Evolutionary conservation across 2,329 filamentous ascomycete species (phyloP), one percentile per base, ranked within the genome.

Genomic region (Fusarium sp.): DNA sequence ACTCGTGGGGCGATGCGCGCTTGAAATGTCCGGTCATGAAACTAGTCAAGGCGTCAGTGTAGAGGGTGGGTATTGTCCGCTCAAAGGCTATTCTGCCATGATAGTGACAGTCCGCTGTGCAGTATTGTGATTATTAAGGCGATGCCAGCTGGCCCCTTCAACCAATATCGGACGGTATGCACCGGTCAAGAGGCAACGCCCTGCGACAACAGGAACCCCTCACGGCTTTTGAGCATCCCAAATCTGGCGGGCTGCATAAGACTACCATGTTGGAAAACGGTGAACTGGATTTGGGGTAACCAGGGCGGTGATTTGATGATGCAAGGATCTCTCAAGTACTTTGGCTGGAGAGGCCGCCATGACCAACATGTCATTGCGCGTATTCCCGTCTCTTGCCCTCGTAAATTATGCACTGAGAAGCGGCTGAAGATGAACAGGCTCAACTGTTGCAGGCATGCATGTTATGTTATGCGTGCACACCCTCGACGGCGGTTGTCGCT

Each of bases 221-320:
- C 52, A 50, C 32, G 34, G 37, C 10, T 71, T 71, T 65, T 68
- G 48, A 59, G 61, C 39, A 60, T 77, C 61, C 77, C 77, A 59
- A 74, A 76, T 79, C 68, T 77, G 69, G 77, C 66, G 66, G 63
- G 66, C 67, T 79, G 77, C 77, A 78, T 76, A 60, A 62, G 61
- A 69, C 67, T 79, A 77, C 70, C 70, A 70, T 66, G 69, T 61
- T 63, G 35, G 64, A 68, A 70, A 69, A 67, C 68, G 68, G 72
- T 74, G 72, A 71, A 67, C 64, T 72, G 69, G 73, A 73, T 54
- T 68, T 73, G 59, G 67, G 70, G 65, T 72, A 75, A 56, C 67
- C 60, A 63, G 72, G 73, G 57, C 64, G 30, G 41, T 62, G 69
- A 68, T 70, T 75, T 64, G 68, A 67, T 60, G 62, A 45, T 35